Evolutionary conservation across 805 yeast species (phyloP), one percentile per base, ranked within the genome.

Genomic region (Myxozyma neglecta): DNA sequence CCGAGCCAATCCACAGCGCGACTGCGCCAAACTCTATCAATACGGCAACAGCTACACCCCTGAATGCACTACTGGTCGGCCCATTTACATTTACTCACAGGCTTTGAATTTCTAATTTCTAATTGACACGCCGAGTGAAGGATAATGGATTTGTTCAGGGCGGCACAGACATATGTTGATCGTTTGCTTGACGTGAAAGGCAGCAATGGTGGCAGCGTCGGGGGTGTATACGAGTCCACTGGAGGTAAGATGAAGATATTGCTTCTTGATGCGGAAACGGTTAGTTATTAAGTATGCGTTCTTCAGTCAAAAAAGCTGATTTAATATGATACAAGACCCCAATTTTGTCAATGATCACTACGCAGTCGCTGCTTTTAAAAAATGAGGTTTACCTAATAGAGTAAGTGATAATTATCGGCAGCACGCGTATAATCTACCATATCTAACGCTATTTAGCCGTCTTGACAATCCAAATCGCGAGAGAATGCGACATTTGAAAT

Each of bases 361-460:
- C 97, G 1, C 99, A 94, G 72, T 86, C 96, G 2, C 88, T 86
- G 59, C 79, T 94, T 49, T 80, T 94, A 43, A 85, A 87, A 67
- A 83, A 89, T 68, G 96, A 93, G 64, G 83, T 94, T n/a, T 90
- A 89, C 62, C 79, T 94, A 53, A 86, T 90, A 50, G 97, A 90
- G 71, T 70, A 70, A 20, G 70, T 70, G 16, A 11, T 14, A 11
- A 24, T 1, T 42, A 14, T 11, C 8, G 6, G 39, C 40, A 35
- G n/a, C n/a, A 10, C n/a, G 18, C n/a, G 43, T n/a, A 13, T 14
- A n/a, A 16, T 2, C 43, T 6, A n/a, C 36, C 13, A 24, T n/a
- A 44, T 3, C 13, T 29, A 2, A 43, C 45, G 20, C 4, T n/a
- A 6, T 34, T 29, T n/a, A 68, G 74, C 63, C 81, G 83, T 44